Percentiles rank a stretch among this genome's conserved stretches.
These are phyloP conservation scores for Pseudozyma thailandica DNA, from an alignment of 1,284 basidiomycete species.

Conservation along the genomic window DNA sequence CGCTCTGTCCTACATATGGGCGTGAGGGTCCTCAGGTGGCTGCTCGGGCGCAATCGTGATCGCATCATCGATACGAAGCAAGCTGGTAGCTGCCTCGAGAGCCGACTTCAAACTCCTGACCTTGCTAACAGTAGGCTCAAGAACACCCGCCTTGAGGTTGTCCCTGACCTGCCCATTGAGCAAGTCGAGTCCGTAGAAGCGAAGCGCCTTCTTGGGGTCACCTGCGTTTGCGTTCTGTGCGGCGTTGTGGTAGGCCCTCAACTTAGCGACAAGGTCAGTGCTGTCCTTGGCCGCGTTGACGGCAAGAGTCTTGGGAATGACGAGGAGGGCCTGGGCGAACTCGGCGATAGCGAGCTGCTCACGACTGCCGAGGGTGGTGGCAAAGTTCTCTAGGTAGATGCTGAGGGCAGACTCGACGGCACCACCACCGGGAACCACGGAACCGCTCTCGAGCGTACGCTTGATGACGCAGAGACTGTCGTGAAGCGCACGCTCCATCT, in stretches of 20 bases:
- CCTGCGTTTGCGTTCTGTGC: conserved; percentile 86
- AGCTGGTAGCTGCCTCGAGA: conserved; percentile 93
- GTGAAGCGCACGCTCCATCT: conserved; percentile 97
- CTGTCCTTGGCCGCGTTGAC: conserved; percentile 99
- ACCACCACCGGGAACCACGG: conserved; percentile 96
- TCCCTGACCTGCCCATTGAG: conserved; percentile 94
- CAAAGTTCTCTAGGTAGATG: conserved; percentile 99
- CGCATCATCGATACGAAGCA: conserved; percentile 91
- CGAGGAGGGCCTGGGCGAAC: conserved; percentile 89
- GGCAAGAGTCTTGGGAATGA: conserved; percentile 93
- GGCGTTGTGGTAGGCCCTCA: conserved; percentile 93
- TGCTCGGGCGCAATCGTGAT: conserved; percentile 63
- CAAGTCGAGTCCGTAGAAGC: conserved; percentile 94
- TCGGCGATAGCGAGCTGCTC: conserved; percentile 99
- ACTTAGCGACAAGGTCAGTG: conserved; percentile 95
- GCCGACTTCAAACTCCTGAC: conserved; percentile 95
- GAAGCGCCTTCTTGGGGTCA: conserved; percentile 93
- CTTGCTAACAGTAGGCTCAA: conserved; percentile 97
- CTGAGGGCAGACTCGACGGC: conserved; percentile 96
- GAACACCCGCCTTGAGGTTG: conserved; percentile 89
- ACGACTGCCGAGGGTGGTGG: conserved; percentile 89
- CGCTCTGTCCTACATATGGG: conserved; percentile 57
- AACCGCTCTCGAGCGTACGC: conserved; percentile 93
- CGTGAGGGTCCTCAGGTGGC: conserved; percentile 65
- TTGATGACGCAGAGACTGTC: conserved; percentile 96